Evolutionary conservation across 2,329 filamentous ascomycete species (phyloP).

Genomic region (Rhynchosporium agropyri): DNA sequence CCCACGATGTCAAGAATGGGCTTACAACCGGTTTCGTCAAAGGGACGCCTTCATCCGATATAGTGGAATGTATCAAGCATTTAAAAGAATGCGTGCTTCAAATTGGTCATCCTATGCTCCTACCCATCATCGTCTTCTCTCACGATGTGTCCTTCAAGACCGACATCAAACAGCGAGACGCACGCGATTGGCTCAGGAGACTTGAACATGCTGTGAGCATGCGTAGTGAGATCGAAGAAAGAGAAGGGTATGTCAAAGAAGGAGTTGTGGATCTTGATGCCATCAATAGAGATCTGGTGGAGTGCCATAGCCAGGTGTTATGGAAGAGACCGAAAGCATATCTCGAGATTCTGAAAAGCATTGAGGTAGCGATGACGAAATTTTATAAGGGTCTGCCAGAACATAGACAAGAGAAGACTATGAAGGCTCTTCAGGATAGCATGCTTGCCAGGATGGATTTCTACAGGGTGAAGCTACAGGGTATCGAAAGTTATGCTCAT

Average conservation of each 20-base stretch:
- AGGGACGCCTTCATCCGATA: conserved; percentile 60
- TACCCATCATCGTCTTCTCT: conserved; percentile 61
- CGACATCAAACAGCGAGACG: conserved; percentile 64
- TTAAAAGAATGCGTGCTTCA: conserved; percentile 55
- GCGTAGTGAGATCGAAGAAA: conserved; percentile 48
- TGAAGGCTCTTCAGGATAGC: conserved; percentile 54
- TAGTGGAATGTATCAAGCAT: conserved; percentile 54
- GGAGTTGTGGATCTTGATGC: conserved; percentile 60
- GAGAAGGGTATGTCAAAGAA: conserved; percentile 54
- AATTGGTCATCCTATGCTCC: conserved; percentile 61
- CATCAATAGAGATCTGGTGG: conserved; percentile 63
- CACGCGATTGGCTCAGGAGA: conserved; percentile 62
- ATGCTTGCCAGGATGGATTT: conserved; percentile 60
- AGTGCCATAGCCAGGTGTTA: conserved; percentile 64
- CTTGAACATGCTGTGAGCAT: conserved; percentile 65
- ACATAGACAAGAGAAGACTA: conserved; percentile 32
- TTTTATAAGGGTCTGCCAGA: conserved; percentile 31
- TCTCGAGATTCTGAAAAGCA: conserved; percentile 54
- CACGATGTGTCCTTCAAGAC: conserved; percentile 59
- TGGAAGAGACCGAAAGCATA: conserved; percentile 68
- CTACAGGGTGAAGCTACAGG: conserved; percentile 62
- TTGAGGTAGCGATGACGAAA: conserved; percentile 46
- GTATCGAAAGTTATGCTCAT: conserved; percentile 64
- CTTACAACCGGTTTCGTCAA: conserved; percentile 65
- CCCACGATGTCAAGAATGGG: conserved; percentile 56